Conservation (phyloP, 1,139 yeast species). For the Yamadazyma kanchanaburiensis region DNA sequence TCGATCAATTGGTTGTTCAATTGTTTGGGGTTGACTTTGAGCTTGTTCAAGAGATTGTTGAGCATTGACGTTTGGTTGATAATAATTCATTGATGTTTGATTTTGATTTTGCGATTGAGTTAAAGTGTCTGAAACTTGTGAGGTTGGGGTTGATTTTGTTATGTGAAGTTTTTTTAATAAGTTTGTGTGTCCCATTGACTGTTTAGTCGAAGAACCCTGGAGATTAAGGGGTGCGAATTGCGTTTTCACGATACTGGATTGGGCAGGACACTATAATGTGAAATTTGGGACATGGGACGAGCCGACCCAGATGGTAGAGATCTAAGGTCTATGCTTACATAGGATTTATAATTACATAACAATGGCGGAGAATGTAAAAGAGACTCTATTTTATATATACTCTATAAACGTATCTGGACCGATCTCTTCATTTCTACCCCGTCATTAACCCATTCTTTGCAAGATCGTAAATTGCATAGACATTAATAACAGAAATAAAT, state of each 20-base stretch:
- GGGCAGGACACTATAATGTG: no score
- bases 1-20: conserved; percentile 5
- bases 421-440: no score
- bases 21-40: neutral
- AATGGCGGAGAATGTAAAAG: no score
- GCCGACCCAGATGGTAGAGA: no score
- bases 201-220: no score
- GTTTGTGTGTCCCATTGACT: conserved; percentile 14
- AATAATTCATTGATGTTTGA: conserved; percentile 17
- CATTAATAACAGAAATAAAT: conserved; percentile 59
- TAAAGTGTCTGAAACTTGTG: conserved; percentile 12
- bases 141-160: conserved; percentile 11
- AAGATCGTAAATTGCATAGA: conserved; percentile 67
- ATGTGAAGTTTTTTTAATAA: conserved; percentile 25
- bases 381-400: no score
- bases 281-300: no score
- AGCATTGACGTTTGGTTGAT: conserved; percentile 5
- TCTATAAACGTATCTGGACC: no score
- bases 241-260: no score
- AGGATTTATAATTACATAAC: no score
- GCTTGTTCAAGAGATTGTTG: conserved; percentile 1
- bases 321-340: no score
- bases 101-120: conserved; percentile 15
- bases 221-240: no score
- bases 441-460: conserved; percentile 37